Percentiles rank a stretch among this genome's conserved stretches.
Evolutionary conservation across 345 rosid species (phyloP).

Genomic region (Linum usitatissimum): DNA sequence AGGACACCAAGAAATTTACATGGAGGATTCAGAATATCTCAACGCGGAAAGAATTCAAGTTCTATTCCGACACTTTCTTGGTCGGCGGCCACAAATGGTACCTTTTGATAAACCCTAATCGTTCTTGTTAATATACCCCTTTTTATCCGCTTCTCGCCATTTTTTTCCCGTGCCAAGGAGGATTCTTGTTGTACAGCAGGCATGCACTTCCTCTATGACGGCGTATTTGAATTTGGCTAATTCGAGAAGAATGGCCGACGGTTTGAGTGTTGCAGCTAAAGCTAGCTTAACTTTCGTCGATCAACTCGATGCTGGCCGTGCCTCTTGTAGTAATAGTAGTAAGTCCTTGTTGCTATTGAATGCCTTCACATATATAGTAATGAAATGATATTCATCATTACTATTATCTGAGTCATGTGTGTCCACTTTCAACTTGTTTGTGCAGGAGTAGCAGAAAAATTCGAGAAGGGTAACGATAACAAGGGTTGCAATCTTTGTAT

Average conservation of each 20-base stretch:
- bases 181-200: not conserved
- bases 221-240: not conserved
- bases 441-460: too few relatives aligned
- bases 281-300: not conserved
- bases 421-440: too few relatives aligned
- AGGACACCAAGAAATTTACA: not conserved
- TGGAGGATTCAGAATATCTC: not conserved
- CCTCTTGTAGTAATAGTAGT: not conserved
- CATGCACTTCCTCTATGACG: not conserved
- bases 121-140: not conserved
- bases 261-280: not conserved
- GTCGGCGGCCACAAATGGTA: not conserved
- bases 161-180: not conserved
- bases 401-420: too few relatives aligned
- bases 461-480: not conserved
- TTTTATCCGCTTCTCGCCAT: not conserved
- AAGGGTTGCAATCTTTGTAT: not conserved
- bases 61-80: not conserved
- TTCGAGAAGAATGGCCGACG: not conserved
- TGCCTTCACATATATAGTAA: too few relatives aligned
- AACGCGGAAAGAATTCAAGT: not conserved
- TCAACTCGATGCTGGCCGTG: not conserved
- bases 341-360: not conserved
- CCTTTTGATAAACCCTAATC: not conserved
- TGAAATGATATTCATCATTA: too few relatives aligned